A percentile compares a stretch with the other conserved stretches of the same genome.
Evolutionary conservation across 169 alveolate genomes (phyloP).

Genomic region (Plasmodium sp.): DNA sequence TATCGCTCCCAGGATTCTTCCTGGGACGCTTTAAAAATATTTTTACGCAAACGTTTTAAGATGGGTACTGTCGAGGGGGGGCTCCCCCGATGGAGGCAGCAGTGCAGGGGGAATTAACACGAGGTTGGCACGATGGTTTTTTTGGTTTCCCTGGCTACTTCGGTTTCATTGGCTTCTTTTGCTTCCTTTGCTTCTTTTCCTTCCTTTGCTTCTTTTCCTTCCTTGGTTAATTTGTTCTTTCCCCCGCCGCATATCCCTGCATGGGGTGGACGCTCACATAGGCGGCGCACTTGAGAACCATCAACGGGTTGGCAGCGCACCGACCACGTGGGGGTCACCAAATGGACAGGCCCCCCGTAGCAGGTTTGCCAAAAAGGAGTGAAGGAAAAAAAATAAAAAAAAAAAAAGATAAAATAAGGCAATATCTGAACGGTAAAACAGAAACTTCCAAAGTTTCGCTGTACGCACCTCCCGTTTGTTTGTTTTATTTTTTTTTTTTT

Average conservation of each 20-base stretch:
- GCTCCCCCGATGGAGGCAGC: neutral
- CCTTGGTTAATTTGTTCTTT: neutral
- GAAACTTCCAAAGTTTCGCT: neutral
- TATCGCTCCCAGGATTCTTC: neutral
- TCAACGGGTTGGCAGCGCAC: too few species aligned
- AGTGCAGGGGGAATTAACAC: neutral
- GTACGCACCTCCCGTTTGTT: neutral
- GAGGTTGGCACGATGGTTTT: neutral
- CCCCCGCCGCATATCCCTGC: neutral
- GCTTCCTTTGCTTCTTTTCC: too few species aligned
- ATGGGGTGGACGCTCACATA: neutral
- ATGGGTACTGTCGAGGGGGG: neutral
- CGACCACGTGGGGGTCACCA: too few species aligned
- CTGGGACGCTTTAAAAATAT: neutral
- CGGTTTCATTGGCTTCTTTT: neutral
- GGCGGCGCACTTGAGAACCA: neutral
- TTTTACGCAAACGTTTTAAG: neutral
- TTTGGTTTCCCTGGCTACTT: neutral
- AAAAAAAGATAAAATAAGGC: neutral
- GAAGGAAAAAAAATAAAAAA: neutral
- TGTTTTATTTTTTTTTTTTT: too few species aligned
- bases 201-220: too few species aligned
- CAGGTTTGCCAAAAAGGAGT: neutral
- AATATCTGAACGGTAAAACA: neutral
- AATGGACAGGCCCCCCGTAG: neutral